Percentiles rank a stretch among this genome's conserved stretches.
Evolutionary conservation across 1,284 basidiomycete genomes (phyloP).

Genomic region (Fomitiporia mediterranea): DNA sequence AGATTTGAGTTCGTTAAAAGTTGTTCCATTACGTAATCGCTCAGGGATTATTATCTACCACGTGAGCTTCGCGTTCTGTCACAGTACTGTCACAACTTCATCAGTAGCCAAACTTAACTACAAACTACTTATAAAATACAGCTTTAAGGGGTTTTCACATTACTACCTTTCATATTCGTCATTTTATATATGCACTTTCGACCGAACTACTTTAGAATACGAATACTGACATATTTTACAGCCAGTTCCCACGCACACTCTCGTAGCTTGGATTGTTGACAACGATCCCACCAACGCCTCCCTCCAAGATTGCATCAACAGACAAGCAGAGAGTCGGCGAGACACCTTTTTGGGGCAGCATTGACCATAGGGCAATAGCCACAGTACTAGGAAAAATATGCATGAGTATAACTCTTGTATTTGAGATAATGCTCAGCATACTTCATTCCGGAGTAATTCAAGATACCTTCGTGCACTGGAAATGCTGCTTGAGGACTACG

Average conservation of each 20-base stretch:
- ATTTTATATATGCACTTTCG: no score
- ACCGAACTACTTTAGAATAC: no score
- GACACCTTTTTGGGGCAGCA: conserved; percentile 45
- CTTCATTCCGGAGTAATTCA: conserved; percentile 68
- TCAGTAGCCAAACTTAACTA: no score
- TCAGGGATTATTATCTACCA: neutral
- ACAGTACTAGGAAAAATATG: conserved; percentile 47
- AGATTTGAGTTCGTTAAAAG: no score
- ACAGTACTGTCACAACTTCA: neutral
- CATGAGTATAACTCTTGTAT: neutral
- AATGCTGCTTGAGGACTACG: conserved; percentile 61
- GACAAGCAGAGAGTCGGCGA: conserved; percentile 50
- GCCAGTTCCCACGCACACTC: neutral
- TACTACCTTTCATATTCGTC: no score
- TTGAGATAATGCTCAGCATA: conserved; percentile 31
- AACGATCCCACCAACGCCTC: conserved; percentile 54
- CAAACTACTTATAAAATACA: no score
- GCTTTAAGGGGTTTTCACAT: no score
- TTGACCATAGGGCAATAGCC: conserved; percentile 65
- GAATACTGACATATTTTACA: no score
- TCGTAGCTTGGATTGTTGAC: conserved; percentile 48
- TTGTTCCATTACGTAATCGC: neutral
- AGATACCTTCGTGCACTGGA: conserved; percentile 72
- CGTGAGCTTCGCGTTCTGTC: neutral
- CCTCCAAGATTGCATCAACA: conserved; percentile 56